Evolutionary conservation across 2,329 filamentous ascomycete genomes (phyloP).

Genomic region (Phialophora verrucosa): DNA sequence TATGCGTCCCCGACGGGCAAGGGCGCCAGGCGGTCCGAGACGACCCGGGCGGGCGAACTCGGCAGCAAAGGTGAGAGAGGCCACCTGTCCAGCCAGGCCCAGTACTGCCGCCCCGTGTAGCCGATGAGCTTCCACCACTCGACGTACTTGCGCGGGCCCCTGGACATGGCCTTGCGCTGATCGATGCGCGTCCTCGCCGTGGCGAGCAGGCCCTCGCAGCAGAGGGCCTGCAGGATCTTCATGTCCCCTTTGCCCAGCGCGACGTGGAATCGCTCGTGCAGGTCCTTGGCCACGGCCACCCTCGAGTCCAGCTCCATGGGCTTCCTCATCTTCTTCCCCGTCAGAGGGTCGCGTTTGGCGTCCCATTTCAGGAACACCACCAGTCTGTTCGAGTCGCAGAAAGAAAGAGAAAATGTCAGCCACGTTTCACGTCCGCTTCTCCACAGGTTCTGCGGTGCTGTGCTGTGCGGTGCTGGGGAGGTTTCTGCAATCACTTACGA

Average conservation of each 20-base stretch:
- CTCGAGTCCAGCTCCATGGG: conserved; percentile 25
- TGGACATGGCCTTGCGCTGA: conserved; percentile 37
- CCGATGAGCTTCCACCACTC: conserved; percentile 26
- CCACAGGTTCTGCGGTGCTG: neutral
- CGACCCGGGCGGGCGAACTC: conserved; percentile 45
- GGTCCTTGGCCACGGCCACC: conserved; percentile 30
- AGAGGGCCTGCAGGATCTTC: conserved; percentile 44
- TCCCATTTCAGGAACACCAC: conserved; percentile 24
- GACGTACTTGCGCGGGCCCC: neutral
- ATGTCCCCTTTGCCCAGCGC: conserved; percentile 53
- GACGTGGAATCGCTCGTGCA: conserved; percentile 56
- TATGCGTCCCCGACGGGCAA: conserved; percentile 50
- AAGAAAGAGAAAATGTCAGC: neutral
- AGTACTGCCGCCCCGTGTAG: conserved; percentile 44
- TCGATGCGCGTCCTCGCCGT: conserved; percentile 46
- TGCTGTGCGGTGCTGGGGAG: neutral
- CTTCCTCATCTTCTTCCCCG: conserved; percentile 24
- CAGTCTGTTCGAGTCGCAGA: conserved; percentile 32
- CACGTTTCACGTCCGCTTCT: neutral
- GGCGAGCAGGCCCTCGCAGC: conserved; percentile 48
- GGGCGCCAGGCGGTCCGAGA: conserved; percentile 50
- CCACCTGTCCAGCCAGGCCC: conserved; percentile 35
- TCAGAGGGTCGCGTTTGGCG: conserved; percentile 28
- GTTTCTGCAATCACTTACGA: conserved; percentile 12
- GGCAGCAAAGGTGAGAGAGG: conserved; percentile 45